phyloP scores from a whole-genome alignment of 78 protist genomes.

The Speleostelium caveatum region DNA sequence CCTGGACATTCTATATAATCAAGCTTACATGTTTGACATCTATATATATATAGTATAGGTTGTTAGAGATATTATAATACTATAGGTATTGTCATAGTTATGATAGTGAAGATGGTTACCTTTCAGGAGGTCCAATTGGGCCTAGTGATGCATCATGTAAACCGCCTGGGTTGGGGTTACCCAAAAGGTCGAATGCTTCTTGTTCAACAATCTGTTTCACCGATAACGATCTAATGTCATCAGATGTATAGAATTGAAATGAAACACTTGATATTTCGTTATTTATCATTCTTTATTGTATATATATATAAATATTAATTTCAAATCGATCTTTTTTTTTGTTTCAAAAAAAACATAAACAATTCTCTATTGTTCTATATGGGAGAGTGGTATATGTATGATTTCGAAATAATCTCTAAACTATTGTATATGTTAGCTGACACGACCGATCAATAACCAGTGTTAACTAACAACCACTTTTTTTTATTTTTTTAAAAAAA shows the following conservation, averaged over 20 bases:
- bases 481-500: neutral
- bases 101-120: neutral
- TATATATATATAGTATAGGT: slow-evolving; percentile 1
- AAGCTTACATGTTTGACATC: slow-evolving; percentile 92
- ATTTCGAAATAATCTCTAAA: neutral
- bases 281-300: slow-evolving; percentile 8
- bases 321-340: neutral
- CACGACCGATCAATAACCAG: neutral
- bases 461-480: neutral
- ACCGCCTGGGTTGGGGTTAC: slow-evolving; percentile 85
- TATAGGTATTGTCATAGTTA: neutral
- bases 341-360: too few species aligned
- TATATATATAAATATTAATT: neutral
- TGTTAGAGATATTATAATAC: too few species aligned
- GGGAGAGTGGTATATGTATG: too few species aligned
- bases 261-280: slow-evolving; percentile 66
- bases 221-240: slow-evolving; percentile 73
- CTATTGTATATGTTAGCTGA: neutral
- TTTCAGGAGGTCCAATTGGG: slow-evolving; percentile 83
- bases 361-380: too few species aligned
- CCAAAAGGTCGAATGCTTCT: slow-evolving; percentile 76
- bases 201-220: slow-evolving; percentile 77
- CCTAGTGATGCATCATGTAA: slow-evolving; percentile 95
- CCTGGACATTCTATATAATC: slow-evolving; percentile 94
- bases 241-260: slow-evolving; percentile 77